phyloP scores from a whole-genome alignment of 2,329 filamentous ascomycete species.

The Epichloe coenophiala region DNA sequence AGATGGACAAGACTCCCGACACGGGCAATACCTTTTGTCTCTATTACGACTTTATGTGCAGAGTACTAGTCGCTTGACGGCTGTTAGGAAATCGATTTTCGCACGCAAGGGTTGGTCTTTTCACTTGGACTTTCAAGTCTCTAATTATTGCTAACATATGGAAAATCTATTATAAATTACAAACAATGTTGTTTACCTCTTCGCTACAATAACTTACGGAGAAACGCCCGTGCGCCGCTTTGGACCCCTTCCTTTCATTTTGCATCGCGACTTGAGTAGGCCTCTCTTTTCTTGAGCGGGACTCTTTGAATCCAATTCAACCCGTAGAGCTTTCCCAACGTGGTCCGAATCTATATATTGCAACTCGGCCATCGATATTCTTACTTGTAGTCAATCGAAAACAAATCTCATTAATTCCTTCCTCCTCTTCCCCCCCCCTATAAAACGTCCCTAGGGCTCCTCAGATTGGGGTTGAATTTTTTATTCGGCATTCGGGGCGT shows the following conservation, averaged over 20 bases:
- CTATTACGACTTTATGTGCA: neutral
- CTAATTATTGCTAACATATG: conserved; percentile 4
- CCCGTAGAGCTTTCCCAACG: neutral
- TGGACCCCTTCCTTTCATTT: neutral
- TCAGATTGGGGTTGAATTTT: conserved; percentile 18
- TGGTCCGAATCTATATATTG: neutral
- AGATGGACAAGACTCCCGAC: neutral
- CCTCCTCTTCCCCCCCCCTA: conserved; percentile 3
- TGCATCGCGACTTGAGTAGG: neutral
- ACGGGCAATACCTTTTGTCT: neutral
- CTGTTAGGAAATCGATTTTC: neutral
- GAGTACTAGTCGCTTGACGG: neutral
- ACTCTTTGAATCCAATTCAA: neutral
- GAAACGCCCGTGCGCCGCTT: neutral
- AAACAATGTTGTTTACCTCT: neutral
- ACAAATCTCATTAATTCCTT: neutral
- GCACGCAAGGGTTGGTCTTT: conserved; percentile 15
- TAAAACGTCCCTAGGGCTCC: conserved; percentile 24
- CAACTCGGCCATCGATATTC: neutral
- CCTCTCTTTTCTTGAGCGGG: neutral
- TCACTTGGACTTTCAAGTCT: conserved; percentile 7
- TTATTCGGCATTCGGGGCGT: conserved; percentile 27
- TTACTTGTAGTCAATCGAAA: neutral
- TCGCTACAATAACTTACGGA: neutral
- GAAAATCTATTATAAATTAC: neutral